Percentiles rank a stretch among this genome's conserved stretches.
phyloP scores from a whole-genome alignment of 495 filamentous ascomycete species.

The Neurospora sp. region DNA sequence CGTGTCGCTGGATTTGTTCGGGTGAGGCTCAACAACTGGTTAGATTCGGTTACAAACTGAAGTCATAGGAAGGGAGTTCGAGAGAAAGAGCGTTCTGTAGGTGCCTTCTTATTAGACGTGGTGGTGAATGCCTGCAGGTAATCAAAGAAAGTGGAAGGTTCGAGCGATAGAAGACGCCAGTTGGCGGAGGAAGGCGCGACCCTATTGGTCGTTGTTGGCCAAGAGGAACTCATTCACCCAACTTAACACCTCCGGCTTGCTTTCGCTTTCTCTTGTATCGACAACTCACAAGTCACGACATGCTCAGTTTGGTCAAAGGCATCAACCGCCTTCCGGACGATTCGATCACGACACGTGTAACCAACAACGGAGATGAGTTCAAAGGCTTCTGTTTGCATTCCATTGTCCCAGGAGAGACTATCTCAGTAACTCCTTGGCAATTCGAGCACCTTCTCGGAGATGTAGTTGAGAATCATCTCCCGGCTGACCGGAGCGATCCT shows the following conservation, averaged over 20 bases:
- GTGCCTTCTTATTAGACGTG: background rate
- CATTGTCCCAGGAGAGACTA: background rate
- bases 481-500: slow-evolving; percentile 65
- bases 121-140: background rate
- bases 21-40: background rate
- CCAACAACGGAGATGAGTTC: background rate
- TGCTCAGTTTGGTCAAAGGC: background rate
- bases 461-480: slow-evolving; percentile 74
- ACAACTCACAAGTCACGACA: background rate
- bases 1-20: background rate
- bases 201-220: background rate
- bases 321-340: background rate
- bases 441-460: slow-evolving; percentile 60
- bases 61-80: background rate
- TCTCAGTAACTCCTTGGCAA: slow-evolving; percentile 42
- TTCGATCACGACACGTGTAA: background rate
- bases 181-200: background rate
- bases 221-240: background rate
- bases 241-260: background rate
- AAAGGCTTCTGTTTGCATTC: background rate
- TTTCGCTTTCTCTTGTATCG: background rate
- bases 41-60: background rate
- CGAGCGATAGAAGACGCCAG: background rate
- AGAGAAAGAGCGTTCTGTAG: background rate
- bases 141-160: background rate